Evolutionary conservation across 768 basidiomycete species (phyloP), one percentile per base, ranked within the genome.

Genomic region (Polyporus arcularius): DNA sequence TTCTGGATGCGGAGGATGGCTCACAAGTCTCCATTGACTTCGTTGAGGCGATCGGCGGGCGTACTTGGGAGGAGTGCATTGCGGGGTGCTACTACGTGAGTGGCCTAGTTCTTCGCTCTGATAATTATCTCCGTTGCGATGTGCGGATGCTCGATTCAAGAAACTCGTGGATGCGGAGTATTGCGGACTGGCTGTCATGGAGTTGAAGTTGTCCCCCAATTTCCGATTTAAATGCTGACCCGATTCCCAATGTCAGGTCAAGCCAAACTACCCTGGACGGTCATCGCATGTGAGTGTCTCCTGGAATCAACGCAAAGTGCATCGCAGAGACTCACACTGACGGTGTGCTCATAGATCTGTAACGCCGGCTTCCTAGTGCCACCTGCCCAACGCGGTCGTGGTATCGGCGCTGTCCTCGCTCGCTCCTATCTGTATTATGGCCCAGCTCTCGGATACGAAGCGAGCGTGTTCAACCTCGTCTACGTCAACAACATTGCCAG

Each of bases 391-490:
- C 82, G 92, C 28, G 85, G 85, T 2, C 74, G 78, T 39, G 86
- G 89, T 32, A 85, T 89, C 67, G 95, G 94, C 16, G 74, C 76
- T 43, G 76, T 83, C 7, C 82, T 98, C 40, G 94, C 90, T 3
- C 81, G 80, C 61, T 91, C 91, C 3, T 97, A 85, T 74, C 75
- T 96, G 18, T 76, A 89, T 71, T 93, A 92, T 68, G 96, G 85
- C 1, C 96, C 94, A 0, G 77, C 75, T 40, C 76, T 95, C 26
- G 93, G 91, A 38, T 90, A 90, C 74, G 78, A 83, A 65, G 88
- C 83, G 4, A 90, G 88, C 69, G 85, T 96, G 28, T 96, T 97
- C 80, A 96, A 97, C 72, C 81, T 97, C 45, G 94, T 97, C 40
- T 96, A 90, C 72, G 85, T 86, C 28, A 92, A 88, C 71, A 97